phyloP scores from a whole-genome alignment of 2,329 filamentous ascomycete genomes.

The Paecilomyces fulvus region DNA sequence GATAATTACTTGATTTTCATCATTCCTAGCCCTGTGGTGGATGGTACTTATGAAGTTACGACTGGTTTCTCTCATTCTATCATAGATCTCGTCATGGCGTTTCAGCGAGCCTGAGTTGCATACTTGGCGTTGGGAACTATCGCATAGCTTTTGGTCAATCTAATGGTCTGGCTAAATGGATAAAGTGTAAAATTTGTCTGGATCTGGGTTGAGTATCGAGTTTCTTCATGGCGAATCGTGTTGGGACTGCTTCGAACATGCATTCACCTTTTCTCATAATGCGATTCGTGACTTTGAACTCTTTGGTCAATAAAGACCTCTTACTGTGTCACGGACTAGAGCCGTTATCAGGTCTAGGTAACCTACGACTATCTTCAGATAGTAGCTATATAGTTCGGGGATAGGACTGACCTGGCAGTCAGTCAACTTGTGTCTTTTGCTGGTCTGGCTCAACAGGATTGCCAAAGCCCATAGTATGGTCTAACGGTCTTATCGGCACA shows the following conservation, averaged over 20 bases:
- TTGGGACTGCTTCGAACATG: conserved; percentile 2
- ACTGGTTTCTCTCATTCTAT: background rate
- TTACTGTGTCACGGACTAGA: conserved; percentile 2
- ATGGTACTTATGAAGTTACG: background rate
- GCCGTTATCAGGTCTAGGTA: too few species aligned
- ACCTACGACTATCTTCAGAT: too few species aligned
- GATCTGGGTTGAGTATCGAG: background rate
- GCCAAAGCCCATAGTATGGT: too few species aligned
- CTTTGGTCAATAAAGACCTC: conserved; percentile 14
- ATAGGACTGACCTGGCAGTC: too few species aligned
- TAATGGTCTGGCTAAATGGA: background rate
- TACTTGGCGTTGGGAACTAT: background rate
- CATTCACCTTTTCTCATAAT: conserved; percentile 8
- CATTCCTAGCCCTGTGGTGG: background rate
- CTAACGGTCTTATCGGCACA: too few species aligned
- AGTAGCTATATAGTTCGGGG: too few species aligned
- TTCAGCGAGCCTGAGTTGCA: background rate
- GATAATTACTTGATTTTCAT: conserved; percentile 13
- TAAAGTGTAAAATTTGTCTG: background rate
- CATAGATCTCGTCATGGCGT: background rate
- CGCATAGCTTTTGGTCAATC: background rate
- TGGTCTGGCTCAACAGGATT: too few species aligned
- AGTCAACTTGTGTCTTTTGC: too few species aligned
- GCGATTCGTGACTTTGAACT: conserved; percentile 6
- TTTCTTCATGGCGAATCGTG: background rate